Evolutionary conservation across 2,329 filamentous ascomycete genomes (phyloP).

Genomic region (Cercospora canescens): DNA sequence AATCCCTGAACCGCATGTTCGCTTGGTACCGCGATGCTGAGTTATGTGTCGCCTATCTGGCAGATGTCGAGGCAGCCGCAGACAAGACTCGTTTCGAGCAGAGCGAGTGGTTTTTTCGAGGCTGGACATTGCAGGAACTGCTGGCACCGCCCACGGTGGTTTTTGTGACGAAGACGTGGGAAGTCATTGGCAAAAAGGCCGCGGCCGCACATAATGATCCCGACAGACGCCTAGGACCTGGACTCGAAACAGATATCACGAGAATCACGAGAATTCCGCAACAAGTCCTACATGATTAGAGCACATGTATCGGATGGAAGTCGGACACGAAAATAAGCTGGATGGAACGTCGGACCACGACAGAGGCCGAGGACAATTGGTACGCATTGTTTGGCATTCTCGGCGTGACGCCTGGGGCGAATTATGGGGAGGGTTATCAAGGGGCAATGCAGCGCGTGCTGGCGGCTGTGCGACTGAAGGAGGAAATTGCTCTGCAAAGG

Average conservation of each 20-base stretch:
- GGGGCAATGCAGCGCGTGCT: slow-evolving; percentile 18
- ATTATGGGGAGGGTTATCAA: slow-evolving; percentile 20
- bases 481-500: too few species aligned
- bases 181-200: slow-evolving; percentile 27
- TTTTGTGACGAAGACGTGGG: slow-evolving; percentile 23
- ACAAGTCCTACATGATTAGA: slow-evolving; percentile 13
- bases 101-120: slow-evolving; percentile 26
- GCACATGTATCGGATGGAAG: neutral
- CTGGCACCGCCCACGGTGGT: slow-evolving; percentile 23
- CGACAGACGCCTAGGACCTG: neutral
- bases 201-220: neutral
- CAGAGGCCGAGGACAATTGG: slow-evolving; percentile 16
- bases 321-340: slow-evolving; percentile 17
- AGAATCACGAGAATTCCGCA: slow-evolving; percentile 16
- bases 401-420: slow-evolving; percentile 15
- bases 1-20: slow-evolving; percentile 27
- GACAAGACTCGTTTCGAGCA: slow-evolving; percentile 2
- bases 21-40: slow-evolving; percentile 20
- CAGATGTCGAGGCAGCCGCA: slow-evolving; percentile 12
- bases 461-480: neutral
- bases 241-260: slow-evolving; percentile 12
- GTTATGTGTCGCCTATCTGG: slow-evolving; percentile 22
- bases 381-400: slow-evolving; percentile 24
- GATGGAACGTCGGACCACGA: slow-evolving; percentile 23
- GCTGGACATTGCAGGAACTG: slow-evolving; percentile 10